phyloP scores from a whole-genome alignment of 805 yeast species.

The Ogataea thermomethanolica region DNA sequence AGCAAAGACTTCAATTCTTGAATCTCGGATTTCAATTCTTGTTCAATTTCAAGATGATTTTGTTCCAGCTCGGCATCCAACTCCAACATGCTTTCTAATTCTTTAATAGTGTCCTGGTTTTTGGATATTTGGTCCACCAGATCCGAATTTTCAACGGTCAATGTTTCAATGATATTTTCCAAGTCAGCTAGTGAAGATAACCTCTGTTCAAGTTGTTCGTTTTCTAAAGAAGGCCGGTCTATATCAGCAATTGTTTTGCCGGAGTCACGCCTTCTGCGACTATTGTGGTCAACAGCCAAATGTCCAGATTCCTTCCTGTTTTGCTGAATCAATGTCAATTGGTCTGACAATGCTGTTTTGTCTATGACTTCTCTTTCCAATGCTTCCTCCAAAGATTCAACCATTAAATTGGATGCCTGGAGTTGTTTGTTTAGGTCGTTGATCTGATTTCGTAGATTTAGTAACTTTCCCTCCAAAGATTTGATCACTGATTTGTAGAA shows the following conservation, averaged over 20 bases:
- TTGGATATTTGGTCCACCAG: conserved; percentile 33
- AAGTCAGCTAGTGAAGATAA: conserved; percentile 30
- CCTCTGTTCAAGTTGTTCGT: conserved; percentile 28
- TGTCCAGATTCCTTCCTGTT: conserved; percentile 19
- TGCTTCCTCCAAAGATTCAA: conserved; percentile 25
- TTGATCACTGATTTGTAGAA: neutral
- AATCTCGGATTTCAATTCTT: conserved; percentile 41
- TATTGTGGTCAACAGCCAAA: conserved; percentile 3
- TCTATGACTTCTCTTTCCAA: conserved; percentile 41
- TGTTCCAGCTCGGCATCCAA: conserved; percentile 50
- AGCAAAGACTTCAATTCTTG: conserved; percentile 20
- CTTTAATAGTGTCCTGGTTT: conserved; percentile 39
- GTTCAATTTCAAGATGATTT: conserved; percentile 40
- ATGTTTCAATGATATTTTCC: conserved; percentile 32
- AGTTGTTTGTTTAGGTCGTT: conserved; percentile 27
- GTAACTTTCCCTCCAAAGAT: conserved; percentile 43
- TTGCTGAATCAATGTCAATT: conserved; percentile 17
- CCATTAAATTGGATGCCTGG: conserved; percentile 17
- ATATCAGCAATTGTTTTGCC: neutral
- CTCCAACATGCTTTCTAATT: conserved; percentile 47
- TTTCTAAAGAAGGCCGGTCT: conserved; percentile 7
- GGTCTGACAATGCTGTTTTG: conserved; percentile 38
- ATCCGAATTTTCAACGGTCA: conserved; percentile 36
- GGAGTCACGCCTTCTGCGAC: neutral
- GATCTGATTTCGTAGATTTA: conserved; percentile 31